Percentiles rank a stretch among this genome's conserved stretches.
Conservation (phyloP, 2,329 filamentous ascomycete genomes). For the Colletotrichum melonis region DNA sequence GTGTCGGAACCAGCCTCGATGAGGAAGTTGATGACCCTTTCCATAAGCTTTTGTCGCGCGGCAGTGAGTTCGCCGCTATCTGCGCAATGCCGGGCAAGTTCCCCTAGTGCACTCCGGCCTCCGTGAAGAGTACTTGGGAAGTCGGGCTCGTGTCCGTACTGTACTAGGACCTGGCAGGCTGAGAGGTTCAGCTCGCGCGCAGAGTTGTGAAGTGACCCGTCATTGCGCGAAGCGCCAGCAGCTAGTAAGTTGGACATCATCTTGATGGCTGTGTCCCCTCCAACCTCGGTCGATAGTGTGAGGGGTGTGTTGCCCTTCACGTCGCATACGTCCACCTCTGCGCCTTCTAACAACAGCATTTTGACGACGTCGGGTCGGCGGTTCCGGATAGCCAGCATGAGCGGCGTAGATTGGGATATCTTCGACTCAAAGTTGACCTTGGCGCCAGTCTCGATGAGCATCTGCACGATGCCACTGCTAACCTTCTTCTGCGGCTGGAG, state of each 20-base stretch:
- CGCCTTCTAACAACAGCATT: constrained; percentile 66
- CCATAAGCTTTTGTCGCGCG: constrained; percentile 64
- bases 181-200: constrained; percentile 68
- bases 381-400: constrained; percentile 69
- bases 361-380: constrained; percentile 68
- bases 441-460: constrained; percentile 65
- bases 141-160: constrained; percentile 71
- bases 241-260: constrained; percentile 67
- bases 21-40: constrained; percentile 67
- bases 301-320: constrained; percentile 68
- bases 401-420: constrained; percentile 64
- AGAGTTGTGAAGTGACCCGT: constrained; percentile 75
- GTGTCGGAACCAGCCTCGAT: constrained; percentile 68
- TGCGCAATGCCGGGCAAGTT: constrained; percentile 69
- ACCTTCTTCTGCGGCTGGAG: constrained; percentile 72
- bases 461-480: constrained; percentile 66
- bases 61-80: constrained; percentile 56
- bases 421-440: constrained; percentile 68
- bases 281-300: constrained; percentile 67
- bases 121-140: constrained; percentile 72
- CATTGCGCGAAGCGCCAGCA: constrained; percentile 68
- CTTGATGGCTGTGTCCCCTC: constrained; percentile 62
- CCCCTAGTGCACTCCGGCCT: constrained; percentile 72
- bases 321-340: constrained; percentile 70
- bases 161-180: constrained; percentile 66